Evolutionary conservation across 805 yeast species (phyloP), one percentile per base, ranked within the genome.

Genomic region (Kodamaea neixiangensis): DNA sequence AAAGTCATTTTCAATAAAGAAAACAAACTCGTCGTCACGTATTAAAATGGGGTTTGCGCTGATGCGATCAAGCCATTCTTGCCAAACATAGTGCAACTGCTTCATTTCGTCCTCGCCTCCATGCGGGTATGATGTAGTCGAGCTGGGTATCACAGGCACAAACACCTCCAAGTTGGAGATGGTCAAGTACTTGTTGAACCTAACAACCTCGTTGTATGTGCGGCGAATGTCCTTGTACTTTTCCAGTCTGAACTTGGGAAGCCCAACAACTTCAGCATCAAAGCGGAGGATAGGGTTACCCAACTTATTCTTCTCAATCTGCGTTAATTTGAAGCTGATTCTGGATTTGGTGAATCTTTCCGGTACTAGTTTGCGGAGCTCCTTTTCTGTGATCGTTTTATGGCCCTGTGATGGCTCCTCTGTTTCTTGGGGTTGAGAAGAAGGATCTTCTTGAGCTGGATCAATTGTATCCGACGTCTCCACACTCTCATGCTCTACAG

Each of bases 101-200:
- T 73, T 72, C 46, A 76, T 77, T 61, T 89, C 96, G 55, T 93
- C 97, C 22, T 87, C 87, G 42, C 92, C 88, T 48, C 88, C 88
- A n/a, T 83, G 73, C 20, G 96, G 96, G 62, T 84, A 92, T 15
- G 91, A 79, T 1, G 96, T 87, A 5, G 75, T 78, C 1, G 94
- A 75, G 17, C 76, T 72, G 0, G 98, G 97, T 39, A 94, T 73
- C 5, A 96, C 84, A 0, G 98, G 97, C 3, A 94, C 91, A 69
- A 93, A 91, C 50, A 94, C 92, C 66, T 94, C 98, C 29, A 93
- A 85, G 61, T 91, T 87, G 35, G 96, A 88, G 17, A 85, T 83
- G 50, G 84, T 83, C 55, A 94, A 71, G 63, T 87, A 93, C 57
- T 82, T 83, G 68, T 88, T 89, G 60, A 94, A 81, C 53, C 83